A percentile compares a stretch with the other conserved stretches of the same genome.
Conservation (phyloP, 495 filamentous ascomycete genomes). For the Penicillium longicatenatum region DNA sequence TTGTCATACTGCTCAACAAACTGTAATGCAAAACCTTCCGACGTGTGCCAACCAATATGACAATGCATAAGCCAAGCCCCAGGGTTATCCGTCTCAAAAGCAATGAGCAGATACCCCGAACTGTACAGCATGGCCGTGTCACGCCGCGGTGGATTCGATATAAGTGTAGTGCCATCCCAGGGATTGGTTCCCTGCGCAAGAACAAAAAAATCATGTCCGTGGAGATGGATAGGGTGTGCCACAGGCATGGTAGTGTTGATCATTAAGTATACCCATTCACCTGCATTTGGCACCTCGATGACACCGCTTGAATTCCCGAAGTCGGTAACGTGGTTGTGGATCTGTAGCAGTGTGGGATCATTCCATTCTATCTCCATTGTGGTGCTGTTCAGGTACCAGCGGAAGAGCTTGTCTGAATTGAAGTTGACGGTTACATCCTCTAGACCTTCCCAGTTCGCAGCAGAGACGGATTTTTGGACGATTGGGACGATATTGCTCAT, state of each 20-base stretch:
- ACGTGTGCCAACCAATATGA: background rate
- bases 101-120: background rate
- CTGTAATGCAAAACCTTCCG: background rate
- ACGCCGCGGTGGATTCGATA: background rate
- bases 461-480: conserved; percentile 8
- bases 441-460: conserved; percentile 10
- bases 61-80: background rate
- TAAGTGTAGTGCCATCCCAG: too few relatives aligned
- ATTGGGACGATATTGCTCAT: conserved; percentile 8
- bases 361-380: conserved; percentile 25
- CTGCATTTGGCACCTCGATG: conserved; percentile 41
- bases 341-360: conserved; percentile 22
- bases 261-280: conserved; percentile 58
- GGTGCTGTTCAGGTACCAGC: conserved; percentile 24
- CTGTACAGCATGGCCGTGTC: background rate
- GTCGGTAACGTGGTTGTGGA: conserved; percentile 13
- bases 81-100: conserved; percentile 1
- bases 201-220: conserved; percentile 32
- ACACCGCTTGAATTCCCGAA: conserved; percentile 11
- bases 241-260: conserved; percentile 30
- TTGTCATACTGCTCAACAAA: background rate
- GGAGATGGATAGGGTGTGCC: conserved; percentile 29
- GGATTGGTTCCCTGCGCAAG: background rate
- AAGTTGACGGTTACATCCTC: conserved; percentile 9
- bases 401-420: conserved; percentile 18